Evolutionary conservation across 2,329 filamentous ascomycete species (phyloP).

Genomic region (Trichophyton mentagrophytes): DNA sequence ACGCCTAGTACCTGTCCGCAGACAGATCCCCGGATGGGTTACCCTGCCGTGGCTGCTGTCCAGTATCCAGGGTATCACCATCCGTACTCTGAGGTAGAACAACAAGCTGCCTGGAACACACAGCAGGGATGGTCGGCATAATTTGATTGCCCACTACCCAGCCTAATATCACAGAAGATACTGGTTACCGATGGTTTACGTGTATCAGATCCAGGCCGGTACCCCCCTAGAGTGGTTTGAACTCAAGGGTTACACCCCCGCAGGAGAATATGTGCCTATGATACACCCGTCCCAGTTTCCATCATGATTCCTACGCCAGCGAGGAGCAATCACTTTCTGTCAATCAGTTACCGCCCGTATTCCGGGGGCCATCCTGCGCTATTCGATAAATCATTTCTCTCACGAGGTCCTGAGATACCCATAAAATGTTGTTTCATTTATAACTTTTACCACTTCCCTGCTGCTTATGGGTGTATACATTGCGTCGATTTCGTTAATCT

Average conservation of each 20-base stretch:
- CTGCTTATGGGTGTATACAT: background rate
- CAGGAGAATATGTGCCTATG: too few relatives aligned
- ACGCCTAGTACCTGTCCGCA: background rate
- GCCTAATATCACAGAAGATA: background rate
- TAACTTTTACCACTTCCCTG: background rate
- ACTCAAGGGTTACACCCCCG: background rate
- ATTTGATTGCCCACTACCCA: background rate
- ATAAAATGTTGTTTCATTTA: background rate
- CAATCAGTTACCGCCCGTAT: background rate
- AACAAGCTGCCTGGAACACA: constrained; percentile 6
- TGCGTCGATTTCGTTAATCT: background rate
- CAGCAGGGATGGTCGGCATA: constrained; percentile 8
- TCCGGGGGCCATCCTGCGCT: background rate
- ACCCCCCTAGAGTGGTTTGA: background rate
- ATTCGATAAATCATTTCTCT: background rate
- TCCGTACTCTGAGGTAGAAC: background rate
- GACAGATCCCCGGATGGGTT: background rate
- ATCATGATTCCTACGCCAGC: background rate
- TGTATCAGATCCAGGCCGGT: background rate
- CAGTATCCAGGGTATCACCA: constrained; percentile 1
- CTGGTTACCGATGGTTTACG: background rate
- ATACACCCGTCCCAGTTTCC: background rate
- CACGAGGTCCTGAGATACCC: background rate
- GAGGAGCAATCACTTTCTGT: background rate
- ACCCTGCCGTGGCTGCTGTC: constrained; percentile 1